phyloP scores from a whole-genome alignment of 1,284 basidiomycete genomes.

The Ceratobasidium sp. region DNA sequence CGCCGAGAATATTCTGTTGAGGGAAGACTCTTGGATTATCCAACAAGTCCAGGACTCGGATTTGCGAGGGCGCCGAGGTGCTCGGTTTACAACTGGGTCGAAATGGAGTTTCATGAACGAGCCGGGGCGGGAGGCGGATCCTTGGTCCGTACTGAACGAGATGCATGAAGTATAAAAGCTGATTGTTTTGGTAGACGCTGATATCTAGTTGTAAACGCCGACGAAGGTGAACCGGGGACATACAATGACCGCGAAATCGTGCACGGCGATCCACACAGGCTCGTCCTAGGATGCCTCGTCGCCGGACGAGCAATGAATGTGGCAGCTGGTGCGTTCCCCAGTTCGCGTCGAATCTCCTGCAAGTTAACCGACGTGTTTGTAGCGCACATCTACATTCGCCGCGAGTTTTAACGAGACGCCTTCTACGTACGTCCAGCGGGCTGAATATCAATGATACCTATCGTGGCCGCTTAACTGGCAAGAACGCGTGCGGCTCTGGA shows the following conservation, averaged over 20 bases:
- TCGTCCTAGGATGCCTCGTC: constrained; percentile 97
- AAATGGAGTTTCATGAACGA: too few species aligned
- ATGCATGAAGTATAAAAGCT: background rate
- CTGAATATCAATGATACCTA: constrained; percentile 98
- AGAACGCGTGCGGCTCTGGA: constrained; percentile 92
- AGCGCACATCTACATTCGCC: constrained; percentile 99
- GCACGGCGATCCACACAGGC: constrained; percentile 98
- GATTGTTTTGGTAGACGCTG: constrained; percentile 66
- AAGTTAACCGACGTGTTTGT: constrained; percentile 4
- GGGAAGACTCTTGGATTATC: constrained; percentile 98
- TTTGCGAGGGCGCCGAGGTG: constrained; percentile 94
- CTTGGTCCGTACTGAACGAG: constrained; percentile 65
- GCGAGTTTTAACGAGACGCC: constrained; percentile 97
- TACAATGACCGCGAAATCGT: constrained; percentile 99
- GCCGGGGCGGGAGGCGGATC: constrained; percentile 96
- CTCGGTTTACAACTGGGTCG: constrained; percentile 96
- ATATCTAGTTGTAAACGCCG: constrained; percentile 99
- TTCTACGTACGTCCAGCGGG: constrained; percentile 92
- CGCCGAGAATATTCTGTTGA: constrained; percentile 95
- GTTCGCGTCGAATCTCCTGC: background rate
- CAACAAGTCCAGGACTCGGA: constrained; percentile 97
- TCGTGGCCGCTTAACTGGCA: constrained; percentile 90
- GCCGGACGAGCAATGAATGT: constrained; percentile 99
- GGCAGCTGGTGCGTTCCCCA: constrained; percentile 69
- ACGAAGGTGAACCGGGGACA: constrained; percentile 98